Percentiles rank a stretch among this genome's conserved stretches.
Evolutionary conservation across 306 rosid genomes (phyloP).

Genomic region (Aeschynomene evenia): DNA sequence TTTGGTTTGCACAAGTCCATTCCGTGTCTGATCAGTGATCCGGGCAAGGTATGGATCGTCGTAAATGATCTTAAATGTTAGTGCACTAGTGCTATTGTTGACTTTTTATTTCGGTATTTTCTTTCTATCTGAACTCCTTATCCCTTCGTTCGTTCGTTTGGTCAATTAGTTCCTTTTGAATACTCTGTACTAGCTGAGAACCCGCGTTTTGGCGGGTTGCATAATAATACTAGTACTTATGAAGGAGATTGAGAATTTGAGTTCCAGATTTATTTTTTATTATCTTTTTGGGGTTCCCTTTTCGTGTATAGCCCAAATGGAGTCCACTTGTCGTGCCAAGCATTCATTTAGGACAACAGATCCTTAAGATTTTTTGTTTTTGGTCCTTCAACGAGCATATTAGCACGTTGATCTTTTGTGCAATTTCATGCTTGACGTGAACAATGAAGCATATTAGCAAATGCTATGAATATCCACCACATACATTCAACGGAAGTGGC

Average conservation of each 20-base stretch:
- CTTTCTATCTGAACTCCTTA: too few species aligned
- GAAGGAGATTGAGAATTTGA: neutral
- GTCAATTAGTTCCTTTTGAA: too few species aligned
- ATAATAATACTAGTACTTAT: too few species aligned
- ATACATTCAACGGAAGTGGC: conserved; percentile 34
- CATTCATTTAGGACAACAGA: neutral
- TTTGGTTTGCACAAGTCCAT: too few species aligned
- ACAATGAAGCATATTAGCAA: conserved; percentile 2
- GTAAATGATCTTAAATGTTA: too few species aligned
- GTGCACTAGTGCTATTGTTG: too few species aligned
- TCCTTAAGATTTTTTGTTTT: neutral
- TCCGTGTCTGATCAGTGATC: too few species aligned
- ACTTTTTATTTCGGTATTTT: too few species aligned
- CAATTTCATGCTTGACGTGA: neutral
- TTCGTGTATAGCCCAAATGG: neutral
- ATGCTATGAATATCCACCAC: conserved; percentile 6
- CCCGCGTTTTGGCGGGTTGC: neutral
- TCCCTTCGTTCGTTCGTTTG: too few species aligned
- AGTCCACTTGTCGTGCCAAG: neutral
- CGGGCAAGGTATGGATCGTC: too few species aligned
- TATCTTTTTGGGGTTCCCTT: neutral
- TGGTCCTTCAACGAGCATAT: neutral
- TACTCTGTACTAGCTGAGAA: neutral
- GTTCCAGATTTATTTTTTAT: too few species aligned
- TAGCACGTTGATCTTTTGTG: conserved; percentile 1